A percentile compares a stretch with the other conserved stretches of the same genome.
These are phyloP conservation scores for Boletellus ananas DNA, from an alignment of 768 basidiomycete species.

Conservation along the genomic window DNA sequence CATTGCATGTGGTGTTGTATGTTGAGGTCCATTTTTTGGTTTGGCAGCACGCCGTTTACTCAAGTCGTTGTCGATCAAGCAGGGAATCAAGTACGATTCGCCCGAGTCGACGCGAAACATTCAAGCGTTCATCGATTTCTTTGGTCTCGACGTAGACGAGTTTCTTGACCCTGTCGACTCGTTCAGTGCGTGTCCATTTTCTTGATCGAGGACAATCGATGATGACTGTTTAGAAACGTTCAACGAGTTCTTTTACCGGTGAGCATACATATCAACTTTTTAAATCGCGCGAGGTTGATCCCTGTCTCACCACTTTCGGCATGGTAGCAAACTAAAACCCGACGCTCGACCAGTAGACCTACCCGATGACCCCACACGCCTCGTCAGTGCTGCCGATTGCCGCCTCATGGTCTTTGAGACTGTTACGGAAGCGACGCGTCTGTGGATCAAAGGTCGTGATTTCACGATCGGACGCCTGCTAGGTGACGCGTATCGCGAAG, in stretches of 20 bases:
- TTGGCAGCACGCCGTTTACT: slow-evolving; percentile 57
- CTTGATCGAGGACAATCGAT: neutral
- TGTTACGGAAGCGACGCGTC: slow-evolving; percentile 74
- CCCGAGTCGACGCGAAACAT: slow-evolving; percentile 85
- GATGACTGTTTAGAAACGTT: slow-evolving; percentile 62
- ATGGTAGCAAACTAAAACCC: slow-evolving; percentile 75
- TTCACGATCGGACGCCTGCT: slow-evolving; percentile 79
- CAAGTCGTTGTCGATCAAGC: slow-evolving; percentile 88
- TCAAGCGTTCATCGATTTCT: slow-evolving; percentile 83
- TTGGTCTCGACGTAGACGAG: slow-evolving; percentile 78
- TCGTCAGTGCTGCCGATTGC: slow-evolving; percentile 92
- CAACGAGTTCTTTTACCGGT: slow-evolving; percentile 89
- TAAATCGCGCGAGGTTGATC: neutral
- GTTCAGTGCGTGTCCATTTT: slow-evolving; percentile 58
- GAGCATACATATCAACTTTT: neutral
- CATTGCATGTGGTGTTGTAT: neutral
- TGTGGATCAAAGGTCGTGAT: slow-evolving; percentile 98
- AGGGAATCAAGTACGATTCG: slow-evolving; percentile 88
- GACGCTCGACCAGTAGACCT: slow-evolving; percentile 71
- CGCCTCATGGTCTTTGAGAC: slow-evolving; percentile 94
- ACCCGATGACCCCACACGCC: slow-evolving; percentile 68
- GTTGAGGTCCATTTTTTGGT: slow-evolving; percentile 39
- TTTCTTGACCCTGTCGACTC: slow-evolving; percentile 78
- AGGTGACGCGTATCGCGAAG: slow-evolving; percentile 69
- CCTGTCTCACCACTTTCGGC: neutral